These are phyloP conservation scores for Apiospora rasikravindrae DNA, from an alignment of 2,329 filamentous ascomycete species.

Conservation along the genomic window DNA sequence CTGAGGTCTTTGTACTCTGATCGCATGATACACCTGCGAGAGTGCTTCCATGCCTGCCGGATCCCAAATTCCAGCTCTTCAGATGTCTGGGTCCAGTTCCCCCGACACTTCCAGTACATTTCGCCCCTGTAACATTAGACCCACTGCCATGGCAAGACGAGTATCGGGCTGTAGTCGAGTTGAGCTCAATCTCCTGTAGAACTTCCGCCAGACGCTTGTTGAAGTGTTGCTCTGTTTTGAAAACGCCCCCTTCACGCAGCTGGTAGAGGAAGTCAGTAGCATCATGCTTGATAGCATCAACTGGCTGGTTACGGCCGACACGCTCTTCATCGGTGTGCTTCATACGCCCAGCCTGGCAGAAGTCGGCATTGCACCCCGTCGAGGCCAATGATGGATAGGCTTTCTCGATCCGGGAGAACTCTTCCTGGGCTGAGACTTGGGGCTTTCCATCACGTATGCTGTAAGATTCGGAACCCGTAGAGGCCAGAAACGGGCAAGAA, in stretches of 20 bases:
- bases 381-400: slow-evolving; percentile 15
- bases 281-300: neutral
- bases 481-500: neutral
- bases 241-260: neutral
- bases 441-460: neutral
- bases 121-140: neutral
- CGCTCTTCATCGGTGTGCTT: slow-evolving; percentile 20
- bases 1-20: slow-evolving; percentile 29
- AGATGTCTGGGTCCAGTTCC: slow-evolving; percentile 10
- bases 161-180: slow-evolving; percentile 9
- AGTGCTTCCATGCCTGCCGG: slow-evolving; percentile 32
- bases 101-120: neutral
- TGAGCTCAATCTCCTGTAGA: neutral
- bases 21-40: slow-evolving; percentile 37
- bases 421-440: neutral
- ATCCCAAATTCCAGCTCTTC: slow-evolving; percentile 15
- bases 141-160: neutral
- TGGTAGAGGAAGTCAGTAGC: slow-evolving; percentile 17
- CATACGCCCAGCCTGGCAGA: slow-evolving; percentile 19
- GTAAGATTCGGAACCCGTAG: neutral
- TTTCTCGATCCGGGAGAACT: slow-evolving; percentile 10
- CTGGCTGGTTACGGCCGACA: slow-evolving; percentile 16
- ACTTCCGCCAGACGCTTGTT: neutral
- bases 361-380: slow-evolving; percentile 15
- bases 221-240: neutral